Conservation (phyloP, 139 green algal genomes). For the Pleodorina starrii region DNA sequence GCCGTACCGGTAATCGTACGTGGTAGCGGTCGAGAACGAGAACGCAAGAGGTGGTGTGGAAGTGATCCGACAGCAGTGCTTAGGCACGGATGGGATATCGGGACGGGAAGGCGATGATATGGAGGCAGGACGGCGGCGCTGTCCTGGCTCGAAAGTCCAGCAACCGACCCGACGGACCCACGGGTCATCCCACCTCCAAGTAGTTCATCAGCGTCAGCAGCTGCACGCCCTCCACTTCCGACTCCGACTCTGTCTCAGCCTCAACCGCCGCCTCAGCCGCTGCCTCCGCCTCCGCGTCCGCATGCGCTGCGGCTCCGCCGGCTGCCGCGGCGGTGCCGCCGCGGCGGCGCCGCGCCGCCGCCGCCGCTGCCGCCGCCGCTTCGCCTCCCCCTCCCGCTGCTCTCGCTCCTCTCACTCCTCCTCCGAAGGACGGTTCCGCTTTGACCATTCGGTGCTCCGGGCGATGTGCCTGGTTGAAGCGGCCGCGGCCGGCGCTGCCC, state of each 20-base stretch:
- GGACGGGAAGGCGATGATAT: no score
- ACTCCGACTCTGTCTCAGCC: not conserved
- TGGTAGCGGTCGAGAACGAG: no score
- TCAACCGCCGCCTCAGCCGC: not conserved
- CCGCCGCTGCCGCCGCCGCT: no score
- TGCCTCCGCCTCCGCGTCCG: not conserved
- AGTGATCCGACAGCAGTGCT: no score
- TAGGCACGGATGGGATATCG: no score
- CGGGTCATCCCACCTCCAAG: constrained; percentile 9
- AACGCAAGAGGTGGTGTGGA: no score
- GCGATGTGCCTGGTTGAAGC: constrained; percentile 53
- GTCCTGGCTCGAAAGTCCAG: no score
- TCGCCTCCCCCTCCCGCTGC: no score
- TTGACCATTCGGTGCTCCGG: constrained; percentile 29
- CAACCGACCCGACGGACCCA: no score
- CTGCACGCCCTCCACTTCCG: not conserved
- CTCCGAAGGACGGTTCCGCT: not conserved
- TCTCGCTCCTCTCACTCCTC: no score
- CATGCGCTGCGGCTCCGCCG: not conserved
- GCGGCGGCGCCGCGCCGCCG: not conserved
- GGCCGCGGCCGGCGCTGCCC: not conserved
- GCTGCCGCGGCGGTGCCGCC: not conserved
- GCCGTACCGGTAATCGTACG: no score
- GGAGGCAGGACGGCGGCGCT: no score
- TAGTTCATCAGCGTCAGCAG: constrained; percentile 38